Percentiles rank a stretch among this genome's conserved stretches.
Evolutionary conservation across 352 stramenopile genomes (phyloP).

Genomic region (Pythium aristosporum): DNA sequence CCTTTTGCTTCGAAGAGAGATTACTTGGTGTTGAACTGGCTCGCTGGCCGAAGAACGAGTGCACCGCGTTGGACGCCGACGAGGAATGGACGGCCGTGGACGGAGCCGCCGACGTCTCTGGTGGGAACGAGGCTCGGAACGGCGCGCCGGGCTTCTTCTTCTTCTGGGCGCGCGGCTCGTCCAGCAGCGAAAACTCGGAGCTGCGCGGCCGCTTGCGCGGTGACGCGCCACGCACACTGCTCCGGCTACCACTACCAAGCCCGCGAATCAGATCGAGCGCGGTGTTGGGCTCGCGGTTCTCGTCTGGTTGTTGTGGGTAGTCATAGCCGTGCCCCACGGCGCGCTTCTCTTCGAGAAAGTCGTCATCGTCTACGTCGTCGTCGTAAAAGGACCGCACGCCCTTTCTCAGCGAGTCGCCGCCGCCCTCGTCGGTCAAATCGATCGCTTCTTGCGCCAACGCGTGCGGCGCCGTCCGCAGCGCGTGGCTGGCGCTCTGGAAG

Average conservation of each 20-base stretch:
- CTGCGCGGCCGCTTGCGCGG: constrained; percentile 10
- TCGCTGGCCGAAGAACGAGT: constrained; percentile 14
- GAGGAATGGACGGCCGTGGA: not conserved
- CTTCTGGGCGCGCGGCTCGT: constrained; percentile 9
- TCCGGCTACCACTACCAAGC: not conserved
- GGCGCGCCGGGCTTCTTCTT: constrained; percentile 7
- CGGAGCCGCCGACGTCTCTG: not conserved
- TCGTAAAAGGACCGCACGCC: constrained; percentile 45
- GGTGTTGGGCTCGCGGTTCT: constrained; percentile 52
- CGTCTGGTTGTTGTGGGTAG: constrained; percentile 3
- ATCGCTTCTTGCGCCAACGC: constrained; percentile 17
- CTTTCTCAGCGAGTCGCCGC: constrained; percentile 8
- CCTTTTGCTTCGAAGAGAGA: not conserved
- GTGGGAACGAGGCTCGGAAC: not conserved
- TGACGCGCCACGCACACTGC: not conserved
- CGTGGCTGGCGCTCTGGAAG: constrained; percentile 41
- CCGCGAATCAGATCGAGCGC: constrained; percentile 49
- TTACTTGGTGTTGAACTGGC: not conserved
- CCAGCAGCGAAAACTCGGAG: constrained; percentile 6
- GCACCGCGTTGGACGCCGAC: not conserved
- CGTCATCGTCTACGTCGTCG: constrained; percentile 38
- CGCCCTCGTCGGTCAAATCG: constrained; percentile 55
- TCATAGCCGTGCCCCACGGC: not conserved
- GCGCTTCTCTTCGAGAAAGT: constrained; percentile 2
- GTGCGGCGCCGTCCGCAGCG: constrained; percentile 5